A percentile compares a stretch with the other conserved stretches of the same genome.
phyloP scores from a whole-genome alignment of 176 grass and related monocot genomes.

The Aegilops umbellulata region DNA sequence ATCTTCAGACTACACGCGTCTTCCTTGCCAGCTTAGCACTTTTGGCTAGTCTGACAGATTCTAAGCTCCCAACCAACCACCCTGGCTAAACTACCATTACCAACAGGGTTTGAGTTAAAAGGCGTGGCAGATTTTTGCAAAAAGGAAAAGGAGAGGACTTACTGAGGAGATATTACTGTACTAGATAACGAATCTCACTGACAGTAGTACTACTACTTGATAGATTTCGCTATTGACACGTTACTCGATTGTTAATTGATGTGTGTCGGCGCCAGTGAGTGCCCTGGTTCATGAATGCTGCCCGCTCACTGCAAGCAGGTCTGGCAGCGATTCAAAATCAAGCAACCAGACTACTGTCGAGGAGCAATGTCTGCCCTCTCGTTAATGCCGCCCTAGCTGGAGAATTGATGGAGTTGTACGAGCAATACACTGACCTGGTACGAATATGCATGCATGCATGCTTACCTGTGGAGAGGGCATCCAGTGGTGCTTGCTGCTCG shows the following conservation, averaged over 20 bases:
- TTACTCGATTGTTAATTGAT: background rate
- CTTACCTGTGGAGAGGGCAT: constrained; percentile 26
- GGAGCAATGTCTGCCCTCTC: constrained; percentile 1
- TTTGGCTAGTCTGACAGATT: background rate
- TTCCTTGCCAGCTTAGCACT: background rate
- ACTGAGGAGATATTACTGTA: too few relatives aligned
- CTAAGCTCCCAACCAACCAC: background rate
- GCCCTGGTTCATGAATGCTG: constrained; percentile 7
- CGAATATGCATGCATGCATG: constrained; percentile 7
- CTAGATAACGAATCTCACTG: too few relatives aligned
- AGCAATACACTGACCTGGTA: background rate
- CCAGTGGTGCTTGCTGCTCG: background rate
- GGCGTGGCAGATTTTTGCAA: too few relatives aligned
- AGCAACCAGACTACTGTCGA: constrained; percentile 23
- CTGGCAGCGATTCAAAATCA: constrained; percentile 25
- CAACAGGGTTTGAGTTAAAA: too few relatives aligned
- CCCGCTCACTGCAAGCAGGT: constrained; percentile 13
- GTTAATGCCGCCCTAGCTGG: constrained; percentile 27
- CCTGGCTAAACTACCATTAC: background rate
- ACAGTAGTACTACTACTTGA: too few relatives aligned
- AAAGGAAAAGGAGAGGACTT: too few relatives aligned
- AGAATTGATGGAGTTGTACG: constrained; percentile 29
- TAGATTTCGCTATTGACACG: background rate
- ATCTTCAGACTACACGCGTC: background rate
- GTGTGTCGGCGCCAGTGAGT: background rate